Conservation (phyloP, 805 yeast genomes). For the Cyberlindnera saturnus region DNA sequence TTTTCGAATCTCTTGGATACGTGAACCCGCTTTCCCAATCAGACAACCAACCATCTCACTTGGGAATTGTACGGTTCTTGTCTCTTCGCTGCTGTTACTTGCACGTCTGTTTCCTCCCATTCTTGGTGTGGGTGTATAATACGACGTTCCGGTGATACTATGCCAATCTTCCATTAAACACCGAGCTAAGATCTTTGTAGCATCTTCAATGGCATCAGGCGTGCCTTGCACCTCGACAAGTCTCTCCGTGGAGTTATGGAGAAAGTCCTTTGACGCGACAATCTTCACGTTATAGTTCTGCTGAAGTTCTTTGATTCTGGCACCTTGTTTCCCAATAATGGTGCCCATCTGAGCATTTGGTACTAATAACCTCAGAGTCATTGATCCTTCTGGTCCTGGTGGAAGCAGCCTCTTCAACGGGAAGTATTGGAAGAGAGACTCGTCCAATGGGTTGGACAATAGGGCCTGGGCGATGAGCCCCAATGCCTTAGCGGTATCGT, state of each 20-base stretch:
- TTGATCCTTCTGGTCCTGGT: conserved; percentile 44
- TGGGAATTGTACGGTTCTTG: conserved; percentile 55
- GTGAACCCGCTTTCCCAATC: conserved; percentile 78
- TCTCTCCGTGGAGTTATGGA: conserved; percentile 79
- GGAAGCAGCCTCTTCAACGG: conserved; percentile 56
- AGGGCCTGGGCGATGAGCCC: conserved; percentile 65
- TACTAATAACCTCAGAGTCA: conserved; percentile 61
- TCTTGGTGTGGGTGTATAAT: conserved; percentile 47
- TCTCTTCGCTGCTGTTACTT: conserved; percentile 3
- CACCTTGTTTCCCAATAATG: conserved; percentile 79
- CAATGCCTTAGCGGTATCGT: conserved; percentile 62
- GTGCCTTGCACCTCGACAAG: conserved; percentile 83
- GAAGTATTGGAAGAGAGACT: conserved; percentile 40
- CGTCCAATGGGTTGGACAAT: conserved; percentile 35
- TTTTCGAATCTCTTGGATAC: conserved; percentile 81
- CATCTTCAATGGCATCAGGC: conserved; percentile 52
- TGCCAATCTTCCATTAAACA: conserved; percentile 73
- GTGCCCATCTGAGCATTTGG: conserved; percentile 88
- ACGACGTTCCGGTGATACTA: conserved; percentile 55
- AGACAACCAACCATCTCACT: conserved; percentile 84
- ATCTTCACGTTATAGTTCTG: conserved; percentile 63
- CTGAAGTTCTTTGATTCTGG: conserved; percentile 73
- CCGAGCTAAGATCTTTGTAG: conserved; percentile 54
- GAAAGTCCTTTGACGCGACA: conserved; percentile 81
- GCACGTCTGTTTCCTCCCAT: conserved; percentile 2